Conservation (phyloP, 2,329 filamentous ascomycete genomes). For the Exophiala phaeomuriformis region DNA sequence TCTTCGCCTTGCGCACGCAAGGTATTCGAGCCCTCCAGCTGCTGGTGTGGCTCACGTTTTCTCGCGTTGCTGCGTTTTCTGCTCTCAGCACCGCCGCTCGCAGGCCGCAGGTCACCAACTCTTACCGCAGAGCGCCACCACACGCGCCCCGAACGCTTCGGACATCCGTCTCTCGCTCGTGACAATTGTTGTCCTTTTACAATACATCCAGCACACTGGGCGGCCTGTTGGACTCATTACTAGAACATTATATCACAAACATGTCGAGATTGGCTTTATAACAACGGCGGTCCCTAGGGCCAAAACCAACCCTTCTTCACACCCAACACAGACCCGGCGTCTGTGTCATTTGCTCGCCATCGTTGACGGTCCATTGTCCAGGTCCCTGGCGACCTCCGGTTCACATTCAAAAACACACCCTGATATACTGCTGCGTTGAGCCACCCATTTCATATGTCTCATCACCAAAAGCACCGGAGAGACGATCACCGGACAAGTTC, state of each 20-base stretch:
- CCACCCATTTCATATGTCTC: conserved; percentile 12
- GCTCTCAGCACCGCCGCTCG: not conserved
- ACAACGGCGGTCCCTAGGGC: conserved; percentile 35
- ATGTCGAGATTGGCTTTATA: conserved; percentile 39
- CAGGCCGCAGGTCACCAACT: not conserved
- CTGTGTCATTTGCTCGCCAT: conserved; percentile 25
- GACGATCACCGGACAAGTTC: conserved; percentile 8
- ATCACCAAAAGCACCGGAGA: conserved; percentile 22
- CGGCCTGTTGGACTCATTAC: conserved; percentile 8
- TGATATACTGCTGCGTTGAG: not conserved
- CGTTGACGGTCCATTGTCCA: conserved; percentile 10
- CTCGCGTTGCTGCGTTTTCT: not conserved
- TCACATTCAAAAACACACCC: not conserved
- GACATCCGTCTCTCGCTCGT: not conserved
- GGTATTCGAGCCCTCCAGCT: not conserved
- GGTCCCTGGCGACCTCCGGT: not conserved
- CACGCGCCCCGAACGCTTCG: conserved; percentile 4
- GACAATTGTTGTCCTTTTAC: not conserved
- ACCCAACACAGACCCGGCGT: conserved; percentile 3
- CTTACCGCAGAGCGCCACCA: conserved; percentile 10
- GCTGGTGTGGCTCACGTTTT: conserved; percentile 5
- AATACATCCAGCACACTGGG: not conserved
- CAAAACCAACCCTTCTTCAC: conserved; percentile 19
- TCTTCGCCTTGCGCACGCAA: conserved; percentile 17
- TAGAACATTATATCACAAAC: conserved; percentile 17